phyloP scores from a whole-genome alignment of 345 rosid genomes.

The Hibiscus tridactylites region DNA sequence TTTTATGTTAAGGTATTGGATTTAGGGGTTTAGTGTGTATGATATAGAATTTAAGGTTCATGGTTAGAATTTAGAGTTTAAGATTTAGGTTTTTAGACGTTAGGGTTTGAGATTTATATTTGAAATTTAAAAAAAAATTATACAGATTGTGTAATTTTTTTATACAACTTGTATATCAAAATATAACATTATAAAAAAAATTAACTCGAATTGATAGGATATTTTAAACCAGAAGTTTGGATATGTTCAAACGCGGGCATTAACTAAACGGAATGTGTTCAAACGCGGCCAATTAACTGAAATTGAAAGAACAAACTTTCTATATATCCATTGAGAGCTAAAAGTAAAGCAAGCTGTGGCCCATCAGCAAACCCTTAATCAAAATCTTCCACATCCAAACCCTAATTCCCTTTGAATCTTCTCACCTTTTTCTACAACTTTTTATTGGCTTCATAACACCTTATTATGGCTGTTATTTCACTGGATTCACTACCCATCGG shows the following conservation, averaged over 20 bases:
- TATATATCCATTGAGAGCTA: neutral
- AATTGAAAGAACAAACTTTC: neutral
- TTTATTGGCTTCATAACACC: neutral
- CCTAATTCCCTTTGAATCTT: neutral
- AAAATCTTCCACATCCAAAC: neutral
- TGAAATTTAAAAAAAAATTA: too few species aligned
- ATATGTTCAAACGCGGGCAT: neutral
- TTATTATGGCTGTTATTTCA: conserved; percentile 19
- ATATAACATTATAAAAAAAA: too few species aligned
- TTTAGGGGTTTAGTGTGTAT: too few species aligned
- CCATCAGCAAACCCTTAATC: neutral
- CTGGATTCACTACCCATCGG: conserved; percentile 69
- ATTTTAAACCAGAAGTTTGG: too few species aligned
- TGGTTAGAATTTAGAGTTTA: too few species aligned
- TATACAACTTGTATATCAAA: too few species aligned
- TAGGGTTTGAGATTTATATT: too few species aligned
- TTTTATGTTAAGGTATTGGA: too few species aligned
- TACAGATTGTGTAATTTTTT: too few species aligned
- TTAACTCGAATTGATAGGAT: too few species aligned
- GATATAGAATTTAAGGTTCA: too few species aligned
- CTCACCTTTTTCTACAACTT: neutral
- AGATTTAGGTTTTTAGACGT: too few species aligned
- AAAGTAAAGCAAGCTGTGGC: neutral
- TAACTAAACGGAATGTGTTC: neutral
- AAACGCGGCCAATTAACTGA: neutral